Percentiles rank a stretch among this genome's conserved stretches.
These are phyloP conservation scores for Fusarium denticulatum DNA, from an alignment of 2,329 filamentous ascomycete genomes.

Conservation along the genomic window DNA sequence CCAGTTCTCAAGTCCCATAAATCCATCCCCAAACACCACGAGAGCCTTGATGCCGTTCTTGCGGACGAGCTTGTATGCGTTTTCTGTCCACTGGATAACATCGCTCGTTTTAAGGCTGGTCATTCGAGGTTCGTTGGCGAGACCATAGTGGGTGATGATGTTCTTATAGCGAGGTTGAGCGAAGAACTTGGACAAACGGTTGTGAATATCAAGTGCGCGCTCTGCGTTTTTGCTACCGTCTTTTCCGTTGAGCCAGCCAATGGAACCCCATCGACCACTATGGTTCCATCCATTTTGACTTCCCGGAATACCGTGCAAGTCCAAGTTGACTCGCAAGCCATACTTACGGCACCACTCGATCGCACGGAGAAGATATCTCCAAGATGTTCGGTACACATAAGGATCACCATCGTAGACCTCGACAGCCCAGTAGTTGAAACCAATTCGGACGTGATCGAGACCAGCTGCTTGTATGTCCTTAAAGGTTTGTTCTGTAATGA, in stretches of 20 bases:
- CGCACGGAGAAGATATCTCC: slow-evolving; percentile 90
- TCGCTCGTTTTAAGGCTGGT: slow-evolving; percentile 70
- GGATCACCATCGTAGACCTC: slow-evolving; percentile 85
- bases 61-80: slow-evolving; percentile 77
- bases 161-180: slow-evolving; percentile 92
- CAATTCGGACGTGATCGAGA: slow-evolving; percentile 96
- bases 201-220: slow-evolving; percentile 86
- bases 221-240: slow-evolving; percentile 81
- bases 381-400: slow-evolving; percentile 86
- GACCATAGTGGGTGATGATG: slow-evolving; percentile 89
- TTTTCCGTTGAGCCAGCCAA: slow-evolving; percentile 92
- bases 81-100: slow-evolving; percentile 82
- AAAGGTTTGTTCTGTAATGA: slow-evolving; percentile 87
- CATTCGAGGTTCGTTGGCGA: slow-evolving; percentile 96
- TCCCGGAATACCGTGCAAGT: slow-evolving; percentile 90
- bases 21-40: slow-evolving; percentile 92
- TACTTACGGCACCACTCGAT: slow-evolving; percentile 96
- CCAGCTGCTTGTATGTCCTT: slow-evolving; percentile 85
- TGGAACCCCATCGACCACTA: slow-evolving; percentile 81
- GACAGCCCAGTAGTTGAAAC: slow-evolving; percentile 95
- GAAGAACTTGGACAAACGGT: slow-evolving; percentile 90
- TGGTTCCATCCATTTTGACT: slow-evolving; percentile 99
- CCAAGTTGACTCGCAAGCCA: slow-evolving; percentile 90
- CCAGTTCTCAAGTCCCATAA: slow-evolving; percentile 92
- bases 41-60: slow-evolving; percentile 77